A percentile compares a stretch with the other conserved stretches of the same genome.
These are phyloP conservation scores for Auxenochlorella protothecoides DNA, from an alignment of 139 green algal species.

Conservation along the genomic window DNA sequence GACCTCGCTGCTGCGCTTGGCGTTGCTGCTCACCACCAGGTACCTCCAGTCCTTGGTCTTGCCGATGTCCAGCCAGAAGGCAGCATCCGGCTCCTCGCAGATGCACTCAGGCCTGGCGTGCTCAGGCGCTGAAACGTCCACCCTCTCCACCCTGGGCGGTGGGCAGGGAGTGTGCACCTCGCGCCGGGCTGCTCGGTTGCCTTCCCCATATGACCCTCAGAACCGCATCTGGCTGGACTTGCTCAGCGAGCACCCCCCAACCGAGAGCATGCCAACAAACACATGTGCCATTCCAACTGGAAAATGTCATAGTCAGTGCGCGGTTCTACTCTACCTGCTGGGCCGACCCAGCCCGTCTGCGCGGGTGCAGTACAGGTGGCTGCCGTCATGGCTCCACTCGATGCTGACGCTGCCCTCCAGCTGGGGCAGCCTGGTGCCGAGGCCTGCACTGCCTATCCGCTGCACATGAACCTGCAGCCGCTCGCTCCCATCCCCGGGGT, in stretches of 20 bases:
- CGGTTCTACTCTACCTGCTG: background rate
- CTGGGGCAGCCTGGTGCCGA: background rate
- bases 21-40: conserved; percentile 45
- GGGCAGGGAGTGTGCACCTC: no score
- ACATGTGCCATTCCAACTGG: no score
- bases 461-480: background rate
- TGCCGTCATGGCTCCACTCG: conserved; percentile 22
- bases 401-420: conserved; percentile 10
- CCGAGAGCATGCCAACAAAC: no score
- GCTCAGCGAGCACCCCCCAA: no score
- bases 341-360: conserved; percentile 25
- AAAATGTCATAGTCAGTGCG: no score
- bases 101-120: conserved; percentile 11
- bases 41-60: conserved; percentile 53
- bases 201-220: no score
- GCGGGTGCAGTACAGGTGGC: conserved; percentile 13
- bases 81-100: conserved; percentile 34
- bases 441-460: background rate
- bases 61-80: conserved; percentile 39
- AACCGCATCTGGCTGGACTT: no score
- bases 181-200: no score
- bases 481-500: conserved; percentile 4
- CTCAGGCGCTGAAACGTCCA: background rate
- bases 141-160: no score
- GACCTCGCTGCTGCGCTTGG: conserved; percentile 52